Base-by-base conservation (phyloP, 305 asterid genomes). In the Solanum aculeatissimum region DNA sequence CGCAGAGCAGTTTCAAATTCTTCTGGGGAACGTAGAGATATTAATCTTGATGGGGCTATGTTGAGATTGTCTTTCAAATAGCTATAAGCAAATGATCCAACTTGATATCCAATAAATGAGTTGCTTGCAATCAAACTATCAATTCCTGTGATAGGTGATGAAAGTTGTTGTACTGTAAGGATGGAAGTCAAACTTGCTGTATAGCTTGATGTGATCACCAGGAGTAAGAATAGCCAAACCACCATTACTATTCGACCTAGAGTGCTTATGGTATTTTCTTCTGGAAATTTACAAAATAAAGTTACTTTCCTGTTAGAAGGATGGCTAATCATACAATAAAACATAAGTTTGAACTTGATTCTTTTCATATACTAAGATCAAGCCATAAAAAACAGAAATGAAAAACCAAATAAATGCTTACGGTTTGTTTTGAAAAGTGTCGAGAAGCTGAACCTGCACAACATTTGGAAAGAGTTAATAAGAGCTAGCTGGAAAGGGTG, bases 111-210 rank as follows among this genome's bases (percentile, higher is more conserved):
- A 54, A 95, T 92, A 6, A 89, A 91, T 72, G 87, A 94, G 27
- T 90, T 84, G 18, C 91, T 90, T 2, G 89, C 86, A 45, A 86
- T 92, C 90, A 95, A 87, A 87, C 92, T 86, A 60, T 94, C 98
- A 12, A 95, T 92, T 80, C 99, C 98, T 43, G 91, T 93, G 85
- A 95, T 91, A 3, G 98, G 92, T 29, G 99, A 93, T 84, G 91
- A 86, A 21, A 95, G 97, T 89, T 92, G 97, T 66, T 94, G 97
- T 5, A 93, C 97, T 9, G 98, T 93, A 78, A 95, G 97, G 83
- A 95, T 92, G 23, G 98, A 94, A 45, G 98, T 94, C 89, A 95
- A 87, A 84, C 94, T 95, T 3, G 98, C 97, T 3, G 98, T 95
- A 78, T 95, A 95, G 72, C 96, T 95, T 15, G 98, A 94, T 89